Conservation (phyloP, 768 basidiomycete species). For the Boletus sp. region DNA sequence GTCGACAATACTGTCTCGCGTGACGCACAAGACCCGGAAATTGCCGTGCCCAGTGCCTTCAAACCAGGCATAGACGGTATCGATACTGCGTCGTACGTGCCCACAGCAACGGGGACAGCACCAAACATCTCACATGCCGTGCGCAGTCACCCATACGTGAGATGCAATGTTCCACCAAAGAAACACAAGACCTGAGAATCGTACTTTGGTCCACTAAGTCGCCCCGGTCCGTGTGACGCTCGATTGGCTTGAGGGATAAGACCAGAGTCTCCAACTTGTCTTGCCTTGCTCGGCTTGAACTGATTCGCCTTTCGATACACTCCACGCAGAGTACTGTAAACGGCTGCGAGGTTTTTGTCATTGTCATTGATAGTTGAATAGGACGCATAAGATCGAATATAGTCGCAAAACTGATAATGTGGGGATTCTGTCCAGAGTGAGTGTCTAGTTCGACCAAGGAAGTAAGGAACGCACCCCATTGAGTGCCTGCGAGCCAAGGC, state of each 20-base stretch:
- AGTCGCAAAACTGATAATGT: slow-evolving; percentile 32
- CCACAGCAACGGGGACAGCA: slow-evolving; percentile 1
- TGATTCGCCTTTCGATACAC: slow-evolving; percentile 35
- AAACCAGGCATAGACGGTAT: no score
- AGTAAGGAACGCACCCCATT: neutral
- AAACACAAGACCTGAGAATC: neutral
- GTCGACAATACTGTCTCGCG: slow-evolving; percentile 41
- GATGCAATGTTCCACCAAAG: neutral
- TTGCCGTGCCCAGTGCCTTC: no score
- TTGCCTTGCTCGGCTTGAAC: no score
- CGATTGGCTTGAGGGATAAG: no score
- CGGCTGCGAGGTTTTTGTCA: slow-evolving; percentile 35
- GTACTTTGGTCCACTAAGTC: slow-evolving; percentile 20
- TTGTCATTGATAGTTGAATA: no score
- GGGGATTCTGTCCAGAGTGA: slow-evolving; percentile 28
- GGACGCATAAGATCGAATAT: no score
- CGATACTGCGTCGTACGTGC: neutral
- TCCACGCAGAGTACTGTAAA: slow-evolving; percentile 49
- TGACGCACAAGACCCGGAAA: slow-evolving; percentile 36
- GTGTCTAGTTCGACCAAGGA: neutral
- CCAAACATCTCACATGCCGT: slow-evolving; percentile 1
- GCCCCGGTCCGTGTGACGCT: slow-evolving; percentile 24
- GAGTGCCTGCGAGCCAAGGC: slow-evolving; percentile 5
- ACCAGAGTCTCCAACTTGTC: no score
- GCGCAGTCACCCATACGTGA: neutral